These are phyloP conservation scores for Yamadazyma akitaensis DNA, from an alignment of 805 yeast species.

Conservation along the genomic window DNA sequence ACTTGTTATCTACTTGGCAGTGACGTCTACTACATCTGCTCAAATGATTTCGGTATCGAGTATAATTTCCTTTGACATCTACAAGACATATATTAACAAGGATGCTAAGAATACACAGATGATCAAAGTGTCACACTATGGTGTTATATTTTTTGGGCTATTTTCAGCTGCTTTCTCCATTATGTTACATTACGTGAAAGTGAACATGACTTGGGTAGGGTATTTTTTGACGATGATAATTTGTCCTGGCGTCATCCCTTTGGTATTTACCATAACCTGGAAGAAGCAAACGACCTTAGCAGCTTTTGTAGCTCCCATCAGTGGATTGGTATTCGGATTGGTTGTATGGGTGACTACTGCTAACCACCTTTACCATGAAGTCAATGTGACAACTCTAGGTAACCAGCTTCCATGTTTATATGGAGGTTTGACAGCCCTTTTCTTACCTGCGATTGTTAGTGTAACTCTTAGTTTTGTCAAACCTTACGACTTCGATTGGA, in stretches of 20 bases:
- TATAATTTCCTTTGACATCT: constrained; percentile 45
- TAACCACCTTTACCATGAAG: constrained; percentile 23
- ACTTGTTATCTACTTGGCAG: constrained; percentile 35
- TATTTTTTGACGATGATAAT: constrained; percentile 35
- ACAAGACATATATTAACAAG: constrained; percentile 41
- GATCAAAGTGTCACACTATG: constrained; percentile 39
- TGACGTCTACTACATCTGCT: constrained; percentile 41
- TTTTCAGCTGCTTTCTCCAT: constrained; percentile 39
- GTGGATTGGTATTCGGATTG: constrained; percentile 27
- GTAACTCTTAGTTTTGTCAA: constrained; percentile 23
- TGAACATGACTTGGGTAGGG: constrained; percentile 29
- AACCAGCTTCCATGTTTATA: constrained; percentile 32
- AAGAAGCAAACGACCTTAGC: constrained; percentile 26
- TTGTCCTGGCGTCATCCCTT: constrained; percentile 38
- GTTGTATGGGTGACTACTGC: constrained; percentile 32
- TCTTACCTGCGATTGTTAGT: constrained; percentile 28
- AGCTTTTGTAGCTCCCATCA: constrained; percentile 28
- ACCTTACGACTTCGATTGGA: constrained; percentile 31
- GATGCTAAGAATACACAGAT: constrained; percentile 41
- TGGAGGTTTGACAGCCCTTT: constrained; percentile 32
- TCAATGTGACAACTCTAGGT: constrained; percentile 24
- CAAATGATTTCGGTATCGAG: constrained; percentile 39
- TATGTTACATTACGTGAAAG: constrained; percentile 29
- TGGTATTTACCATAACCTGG: constrained; percentile 34
- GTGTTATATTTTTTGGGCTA: constrained; percentile 37